Conservation (phyloP, 208 protist species). For the Trypanosoma brucei region DNA sequence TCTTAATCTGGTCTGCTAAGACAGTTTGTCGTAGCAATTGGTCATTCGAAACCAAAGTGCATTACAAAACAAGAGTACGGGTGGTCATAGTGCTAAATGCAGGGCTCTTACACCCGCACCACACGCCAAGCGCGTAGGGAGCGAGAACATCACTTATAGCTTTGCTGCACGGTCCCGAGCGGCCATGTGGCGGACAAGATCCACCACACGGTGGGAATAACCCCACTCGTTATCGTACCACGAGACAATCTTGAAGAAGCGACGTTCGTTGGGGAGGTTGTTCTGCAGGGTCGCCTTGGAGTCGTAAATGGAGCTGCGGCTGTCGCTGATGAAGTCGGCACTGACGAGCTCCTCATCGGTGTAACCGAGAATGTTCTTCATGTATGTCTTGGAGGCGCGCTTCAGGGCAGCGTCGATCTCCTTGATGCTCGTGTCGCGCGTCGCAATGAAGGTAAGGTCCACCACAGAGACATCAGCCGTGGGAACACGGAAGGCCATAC, state of each 20-base stretch:
- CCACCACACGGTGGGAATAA: constrained; percentile 98
- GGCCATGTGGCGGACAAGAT: constrained; percentile 91
- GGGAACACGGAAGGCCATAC: constrained; percentile 99
- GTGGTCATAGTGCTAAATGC: too few species aligned
- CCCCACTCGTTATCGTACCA: constrained; percentile 99
- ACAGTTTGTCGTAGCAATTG: too few species aligned
- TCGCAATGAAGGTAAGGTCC: constrained; percentile 95
- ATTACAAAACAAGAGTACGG: too few species aligned
- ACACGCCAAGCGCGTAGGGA: too few species aligned
- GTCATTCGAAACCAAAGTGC: too few species aligned
- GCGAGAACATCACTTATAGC: constrained; percentile 27
- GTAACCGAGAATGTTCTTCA: constrained; percentile 97
- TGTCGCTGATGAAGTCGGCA: constrained; percentile 96
- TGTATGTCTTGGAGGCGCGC: constrained; percentile 77
- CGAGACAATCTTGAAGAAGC: constrained; percentile 98
- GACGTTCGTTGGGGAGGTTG: constrained; percentile 77
- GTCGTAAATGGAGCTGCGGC: constrained; percentile 97
- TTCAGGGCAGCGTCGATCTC: constrained; percentile 96
- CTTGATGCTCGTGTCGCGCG: constrained; percentile 92
- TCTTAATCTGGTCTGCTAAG: too few species aligned
- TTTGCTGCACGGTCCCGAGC: constrained; percentile 52
- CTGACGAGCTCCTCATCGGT: constrained; percentile 99
- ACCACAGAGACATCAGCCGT: constrained; percentile 98
- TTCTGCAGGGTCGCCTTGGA: constrained; percentile 95
- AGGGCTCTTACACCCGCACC: too few species aligned